A percentile compares a stretch with the other conserved stretches of the same genome.
Conservation (phyloP, 805 yeast species). For the Lachancea sp. region DNA sequence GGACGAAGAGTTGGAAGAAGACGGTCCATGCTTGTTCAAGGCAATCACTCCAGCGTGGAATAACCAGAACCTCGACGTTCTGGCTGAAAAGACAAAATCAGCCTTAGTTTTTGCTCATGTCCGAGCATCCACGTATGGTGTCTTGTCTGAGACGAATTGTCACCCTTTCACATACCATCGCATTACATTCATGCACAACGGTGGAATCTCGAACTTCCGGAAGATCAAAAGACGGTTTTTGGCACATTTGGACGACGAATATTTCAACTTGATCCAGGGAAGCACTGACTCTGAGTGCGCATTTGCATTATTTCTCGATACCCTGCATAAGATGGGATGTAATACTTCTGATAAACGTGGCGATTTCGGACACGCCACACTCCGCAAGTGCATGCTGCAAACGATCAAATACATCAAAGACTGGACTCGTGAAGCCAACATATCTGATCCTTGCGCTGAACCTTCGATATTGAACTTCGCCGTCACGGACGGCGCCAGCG, state of each 20-base stretch:
- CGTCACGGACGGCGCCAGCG: conserved; percentile 84
- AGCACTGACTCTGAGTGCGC: conserved; percentile 95
- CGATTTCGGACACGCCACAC: conserved; percentile 45
- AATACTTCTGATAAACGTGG: conserved; percentile 51
- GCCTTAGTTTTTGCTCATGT: conserved; percentile 89
- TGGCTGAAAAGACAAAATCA: conserved; percentile 84
- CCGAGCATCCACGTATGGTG: conserved; percentile 93
- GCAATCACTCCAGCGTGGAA: conserved; percentile 99
- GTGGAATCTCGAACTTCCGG: conserved; percentile 71
- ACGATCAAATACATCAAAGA: conserved; percentile 70
- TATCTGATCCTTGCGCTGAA: conserved; percentile 38
- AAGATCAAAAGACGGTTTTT: conserved; percentile 68
- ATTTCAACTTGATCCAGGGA: conserved; percentile 78
- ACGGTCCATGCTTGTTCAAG: conserved; percentile 85
- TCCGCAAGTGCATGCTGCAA: conserved; percentile 62
- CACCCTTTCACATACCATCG: conserved; percentile 90
- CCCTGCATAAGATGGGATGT: conserved; percentile 65
- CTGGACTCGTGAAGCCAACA: conserved; percentile 65
- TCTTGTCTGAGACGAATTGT: conserved; percentile 88
- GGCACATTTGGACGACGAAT: conserved; percentile 70
- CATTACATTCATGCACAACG: conserved; percentile 96
- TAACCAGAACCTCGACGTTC: conserved; percentile 77
- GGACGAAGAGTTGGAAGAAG: conserved; percentile 46
- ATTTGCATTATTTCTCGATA: conserved; percentile 80
- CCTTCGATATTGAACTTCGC: conserved; percentile 92